A percentile compares a stretch with the other conserved stretches of the same genome.
Conservation (phyloP, 805 yeast species). For the Teunomyces pallodes region DNA sequence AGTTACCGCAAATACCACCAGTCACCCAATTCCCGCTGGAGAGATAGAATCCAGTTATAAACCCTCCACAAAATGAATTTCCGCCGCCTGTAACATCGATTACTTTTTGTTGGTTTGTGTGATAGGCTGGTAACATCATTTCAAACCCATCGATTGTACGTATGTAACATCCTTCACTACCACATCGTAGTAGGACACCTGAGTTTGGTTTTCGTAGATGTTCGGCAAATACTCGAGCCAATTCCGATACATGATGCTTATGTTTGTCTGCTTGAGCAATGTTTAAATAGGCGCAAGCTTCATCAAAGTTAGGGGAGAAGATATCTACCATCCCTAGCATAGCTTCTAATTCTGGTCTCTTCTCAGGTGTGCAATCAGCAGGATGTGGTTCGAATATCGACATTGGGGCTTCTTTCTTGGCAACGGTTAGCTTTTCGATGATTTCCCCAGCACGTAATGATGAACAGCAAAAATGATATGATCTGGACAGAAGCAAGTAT, state of each 20-base stretch:
- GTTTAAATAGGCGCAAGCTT: conserved; percentile 61
- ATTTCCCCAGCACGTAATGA: conserved; percentile 57
- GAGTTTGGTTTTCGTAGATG: conserved; percentile 39
- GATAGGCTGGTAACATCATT: conserved; percentile 73
- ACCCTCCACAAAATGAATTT: conserved; percentile 43
- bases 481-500: conserved; percentile 33
- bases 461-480: conserved; percentile 74
- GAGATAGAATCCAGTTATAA: conserved; percentile 54
- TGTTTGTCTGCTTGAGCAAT: not conserved
- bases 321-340: conserved; percentile 51
- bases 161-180: conserved; percentile 64
- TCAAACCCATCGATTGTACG: conserved; percentile 24
- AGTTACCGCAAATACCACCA: conserved; percentile 65
- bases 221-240: conserved; percentile 42
- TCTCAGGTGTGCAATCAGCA: conserved; percentile 58
- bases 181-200: conserved; percentile 71
- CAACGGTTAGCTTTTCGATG: conserved; percentile 29
- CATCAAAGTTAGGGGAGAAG: conserved; percentile 82
- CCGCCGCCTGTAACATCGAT: conserved; percentile 48
- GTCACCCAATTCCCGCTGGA: conserved; percentile 45
- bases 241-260: not conserved
- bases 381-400: conserved; percentile 89
- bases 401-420: conserved; percentile 26
- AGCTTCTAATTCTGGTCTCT: conserved; percentile 27
- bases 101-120: conserved; percentile 38